Conservation (phyloP, 257 asterid genomes). For the Apocynum venetum region DNA sequence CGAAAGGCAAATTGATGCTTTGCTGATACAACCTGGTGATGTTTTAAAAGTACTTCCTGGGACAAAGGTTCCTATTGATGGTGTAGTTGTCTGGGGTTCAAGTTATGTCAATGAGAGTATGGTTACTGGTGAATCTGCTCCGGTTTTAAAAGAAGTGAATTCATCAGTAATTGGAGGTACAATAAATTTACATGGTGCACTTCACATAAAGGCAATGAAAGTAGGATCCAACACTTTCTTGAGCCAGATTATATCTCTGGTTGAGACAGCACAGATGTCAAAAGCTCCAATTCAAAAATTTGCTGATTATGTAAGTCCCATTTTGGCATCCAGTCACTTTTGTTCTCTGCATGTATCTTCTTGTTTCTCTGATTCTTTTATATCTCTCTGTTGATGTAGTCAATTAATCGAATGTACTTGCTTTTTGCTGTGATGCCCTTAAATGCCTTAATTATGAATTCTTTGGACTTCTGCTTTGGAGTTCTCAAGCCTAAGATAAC, state of each 20-base stretch:
- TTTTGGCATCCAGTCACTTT: neutral
- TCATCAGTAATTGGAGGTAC: slow-evolving; percentile 88
- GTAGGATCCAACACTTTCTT: slow-evolving; percentile 92
- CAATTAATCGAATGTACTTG: neutral
- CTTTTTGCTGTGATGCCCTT: neutral
- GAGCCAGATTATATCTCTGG: slow-evolving; percentile 96
- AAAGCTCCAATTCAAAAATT: slow-evolving; percentile 98
- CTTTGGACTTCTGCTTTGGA: neutral
- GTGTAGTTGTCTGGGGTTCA: slow-evolving; percentile 91
- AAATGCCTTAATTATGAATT: neutral
- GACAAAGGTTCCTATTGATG: slow-evolving; percentile 90
- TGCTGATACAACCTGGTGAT: slow-evolving; percentile 94
- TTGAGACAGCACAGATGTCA: slow-evolving; percentile 99
- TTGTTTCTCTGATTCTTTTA: neutral
- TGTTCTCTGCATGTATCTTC: neutral
- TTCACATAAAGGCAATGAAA: slow-evolving; percentile 77
- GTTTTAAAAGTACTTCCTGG: slow-evolving; percentile 89
- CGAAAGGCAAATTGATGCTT: slow-evolving; percentile 89
- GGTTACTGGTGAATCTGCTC: slow-evolving; percentile 97
- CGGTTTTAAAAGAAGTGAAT: slow-evolving; percentile 63
- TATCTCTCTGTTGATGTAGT: neutral
- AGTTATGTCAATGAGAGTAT: slow-evolving; percentile 94
- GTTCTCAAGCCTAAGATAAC: neutral
- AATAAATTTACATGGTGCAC: slow-evolving; percentile 85
- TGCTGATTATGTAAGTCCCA: slow-evolving; percentile 80